phyloP scores from a whole-genome alignment of 139 green algal genomes.

The Chlorella sp. region DNA sequence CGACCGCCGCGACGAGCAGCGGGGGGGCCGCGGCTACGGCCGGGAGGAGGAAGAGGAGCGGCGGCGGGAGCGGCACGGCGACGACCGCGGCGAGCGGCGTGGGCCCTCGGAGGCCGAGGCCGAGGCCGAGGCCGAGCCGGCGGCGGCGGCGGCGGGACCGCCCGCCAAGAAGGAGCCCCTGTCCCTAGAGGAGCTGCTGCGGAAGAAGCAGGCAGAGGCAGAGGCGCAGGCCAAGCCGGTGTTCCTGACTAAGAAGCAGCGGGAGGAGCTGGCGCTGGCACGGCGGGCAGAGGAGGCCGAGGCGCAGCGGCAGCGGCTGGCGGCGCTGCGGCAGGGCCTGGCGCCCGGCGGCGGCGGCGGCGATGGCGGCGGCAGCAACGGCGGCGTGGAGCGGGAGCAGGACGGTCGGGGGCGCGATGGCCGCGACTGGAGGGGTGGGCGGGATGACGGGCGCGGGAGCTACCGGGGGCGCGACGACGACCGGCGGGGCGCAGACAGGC shows the following conservation, averaged over 20 bases:
- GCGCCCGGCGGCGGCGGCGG: conserved; percentile 5
- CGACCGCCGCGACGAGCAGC: neutral
- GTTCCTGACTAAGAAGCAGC: conserved; percentile 90
- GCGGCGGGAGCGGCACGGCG: neutral
- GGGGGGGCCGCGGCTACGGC: neutral
- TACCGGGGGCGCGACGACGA: neutral
- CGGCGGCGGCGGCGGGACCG: neutral
- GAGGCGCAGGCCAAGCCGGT: conserved; percentile 80
- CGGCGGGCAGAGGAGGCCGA: conserved; percentile 53
- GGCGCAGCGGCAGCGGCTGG: conserved; percentile 19
- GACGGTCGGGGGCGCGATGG: neutral
- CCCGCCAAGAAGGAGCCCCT: conserved; percentile 65
- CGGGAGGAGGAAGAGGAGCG: neutral
- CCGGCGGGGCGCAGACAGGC: neutral
- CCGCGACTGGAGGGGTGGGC: neutral
- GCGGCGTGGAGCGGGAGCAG: neutral
- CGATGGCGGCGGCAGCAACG: neutral
- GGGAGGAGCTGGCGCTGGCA: conserved; percentile 80
- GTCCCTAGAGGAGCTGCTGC: conserved; percentile 90
- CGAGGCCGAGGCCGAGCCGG: neutral
- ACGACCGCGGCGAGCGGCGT: neutral
- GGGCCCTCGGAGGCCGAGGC: neutral
- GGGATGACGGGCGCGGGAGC: neutral
- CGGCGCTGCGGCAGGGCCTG: conserved; percentile 18
- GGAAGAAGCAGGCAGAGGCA: conserved; percentile 77